Evolutionary conservation across 2,329 filamentous ascomycete species (phyloP).

Genomic region (Fusarium redolens): DNA sequence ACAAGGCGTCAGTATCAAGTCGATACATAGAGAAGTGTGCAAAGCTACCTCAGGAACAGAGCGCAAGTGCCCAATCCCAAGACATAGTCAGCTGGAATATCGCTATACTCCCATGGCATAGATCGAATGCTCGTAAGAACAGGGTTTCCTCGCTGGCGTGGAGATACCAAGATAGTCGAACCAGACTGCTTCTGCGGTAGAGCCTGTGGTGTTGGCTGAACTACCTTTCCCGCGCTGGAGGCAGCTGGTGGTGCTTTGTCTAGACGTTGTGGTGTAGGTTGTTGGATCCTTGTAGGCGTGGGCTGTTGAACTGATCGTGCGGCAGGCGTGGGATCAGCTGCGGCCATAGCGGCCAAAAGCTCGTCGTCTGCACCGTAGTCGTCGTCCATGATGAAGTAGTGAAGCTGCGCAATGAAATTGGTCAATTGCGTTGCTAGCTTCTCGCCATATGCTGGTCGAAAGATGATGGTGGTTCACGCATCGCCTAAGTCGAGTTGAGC

Average conservation of each 20-base stretch:
- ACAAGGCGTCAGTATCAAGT: neutral
- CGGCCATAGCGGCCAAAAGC: constrained; percentile 66
- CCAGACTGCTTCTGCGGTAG: constrained; percentile 73
- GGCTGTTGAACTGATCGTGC: constrained; percentile 52
- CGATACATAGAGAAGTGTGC: rapidly evolving
- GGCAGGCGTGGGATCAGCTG: constrained; percentile 53
- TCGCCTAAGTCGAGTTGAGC: constrained; percentile 11
- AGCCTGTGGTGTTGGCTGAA: constrained; percentile 91
- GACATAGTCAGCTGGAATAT: constrained; percentile 95
- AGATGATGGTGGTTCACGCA: constrained; percentile 28
- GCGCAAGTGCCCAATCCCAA: constrained; percentile 89
- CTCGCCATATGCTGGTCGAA: neutral
- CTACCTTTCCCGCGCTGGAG: constrained; percentile 65
- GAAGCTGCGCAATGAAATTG: neutral
- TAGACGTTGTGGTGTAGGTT: constrained; percentile 66
- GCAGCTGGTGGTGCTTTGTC: constrained; percentile 61
- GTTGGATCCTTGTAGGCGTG: constrained; percentile 56
- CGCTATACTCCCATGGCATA: constrained; percentile 94
- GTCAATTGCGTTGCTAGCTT: neutral
- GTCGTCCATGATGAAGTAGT: constrained; percentile 56
- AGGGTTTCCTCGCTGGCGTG: constrained; percentile 94
- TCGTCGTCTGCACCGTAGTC: constrained; percentile 69
- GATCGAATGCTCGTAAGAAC: constrained; percentile 85
- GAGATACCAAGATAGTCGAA: constrained; percentile 88
- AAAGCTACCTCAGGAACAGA: constrained; percentile 77